These are phyloP conservation scores for Suhomyces faveliae DNA, from an alignment of 805 yeast genomes.

Conservation along the genomic window DNA sequence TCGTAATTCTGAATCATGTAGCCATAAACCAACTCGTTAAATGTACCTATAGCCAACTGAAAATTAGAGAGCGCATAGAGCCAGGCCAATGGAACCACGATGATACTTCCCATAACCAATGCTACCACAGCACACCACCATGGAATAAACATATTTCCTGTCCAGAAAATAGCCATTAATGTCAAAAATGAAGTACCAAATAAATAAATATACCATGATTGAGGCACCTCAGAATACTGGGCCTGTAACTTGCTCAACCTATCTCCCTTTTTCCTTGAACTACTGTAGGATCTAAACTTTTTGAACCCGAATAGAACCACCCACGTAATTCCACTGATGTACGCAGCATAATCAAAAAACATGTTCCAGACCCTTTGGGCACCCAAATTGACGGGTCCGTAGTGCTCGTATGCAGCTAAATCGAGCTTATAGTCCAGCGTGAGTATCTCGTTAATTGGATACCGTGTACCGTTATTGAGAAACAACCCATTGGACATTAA, in stretches of 20 bases:
- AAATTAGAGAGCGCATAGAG: conserved; percentile 51
- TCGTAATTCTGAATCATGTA: conserved; percentile 36
- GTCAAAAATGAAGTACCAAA: conserved; percentile 36
- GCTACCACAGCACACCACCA: conserved; percentile 47
- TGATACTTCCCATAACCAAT: conserved; percentile 41
- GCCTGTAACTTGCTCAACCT: conserved; percentile 43
- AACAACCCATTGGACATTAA: conserved; percentile 49
- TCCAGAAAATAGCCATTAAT: conserved; percentile 31
- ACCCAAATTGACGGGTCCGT: conserved; percentile 49
- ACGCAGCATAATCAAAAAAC: conserved; percentile 54
- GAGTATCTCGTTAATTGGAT: conserved; percentile 43
- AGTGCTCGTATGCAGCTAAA: conserved; percentile 42
- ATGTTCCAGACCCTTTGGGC: conserved; percentile 51
- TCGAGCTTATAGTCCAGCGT: conserved; percentile 42
- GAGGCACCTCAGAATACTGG: conserved; percentile 42
- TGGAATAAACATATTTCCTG: conserved; percentile 38
- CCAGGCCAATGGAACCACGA: conserved; percentile 50
- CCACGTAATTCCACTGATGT: conserved; percentile 49
- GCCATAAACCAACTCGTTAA: conserved; percentile 51
- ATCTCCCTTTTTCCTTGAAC: conserved; percentile 27
- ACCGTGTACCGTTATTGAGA: conserved; percentile 33
- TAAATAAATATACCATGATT: conserved; percentile 39
- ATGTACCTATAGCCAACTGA: conserved; percentile 52
- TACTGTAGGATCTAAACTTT: conserved; percentile 19
- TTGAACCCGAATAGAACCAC: conserved; percentile 38